A percentile compares a stretch with the other conserved stretches of the same genome.
Conservation (phyloP, 108 stramenopile species). For the Discostella stelligeroides region DNA sequence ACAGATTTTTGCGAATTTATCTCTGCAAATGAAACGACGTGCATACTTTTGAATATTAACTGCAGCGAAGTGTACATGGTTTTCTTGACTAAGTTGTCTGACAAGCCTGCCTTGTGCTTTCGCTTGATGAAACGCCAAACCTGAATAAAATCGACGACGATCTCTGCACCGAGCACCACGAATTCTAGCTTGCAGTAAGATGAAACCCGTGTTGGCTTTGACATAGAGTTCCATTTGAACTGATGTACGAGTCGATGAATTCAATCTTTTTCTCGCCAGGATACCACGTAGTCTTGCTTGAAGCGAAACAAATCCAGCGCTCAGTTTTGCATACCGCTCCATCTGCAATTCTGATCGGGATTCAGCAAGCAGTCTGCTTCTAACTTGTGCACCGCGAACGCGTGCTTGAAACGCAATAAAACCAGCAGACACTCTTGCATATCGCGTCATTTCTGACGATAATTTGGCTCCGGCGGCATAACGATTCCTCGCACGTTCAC, state of each 20-base stretch:
- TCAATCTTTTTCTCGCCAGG: not conserved
- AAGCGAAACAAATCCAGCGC: conserved; percentile 12
- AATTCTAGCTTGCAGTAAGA: conserved; percentile 3
- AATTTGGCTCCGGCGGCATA: not conserved
- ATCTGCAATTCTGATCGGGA: not conserved
- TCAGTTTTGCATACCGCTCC: conserved; percentile 8
- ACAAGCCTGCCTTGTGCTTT: not conserved
- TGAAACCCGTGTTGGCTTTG: conserved; percentile 3
- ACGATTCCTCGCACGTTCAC: not conserved
- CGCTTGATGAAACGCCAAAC: not conserved
- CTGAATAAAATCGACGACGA: not conserved
- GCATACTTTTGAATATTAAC: not conserved
- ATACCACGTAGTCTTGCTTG: conserved; percentile 28
- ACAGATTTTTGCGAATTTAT: no score
- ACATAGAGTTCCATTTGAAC: conserved; percentile 6
- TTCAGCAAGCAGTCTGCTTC: conserved; percentile 9
- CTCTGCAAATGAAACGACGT: not conserved
- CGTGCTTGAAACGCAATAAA: conserved; percentile 17
- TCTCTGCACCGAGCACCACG: not conserved
- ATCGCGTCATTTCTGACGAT: conserved; percentile 9
- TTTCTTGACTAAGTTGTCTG: not conserved
- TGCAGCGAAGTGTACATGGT: not conserved
- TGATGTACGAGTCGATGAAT: not conserved
- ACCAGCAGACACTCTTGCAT: conserved; percentile 4
- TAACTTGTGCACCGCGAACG: conserved; percentile 17